Evolutionary conservation across 1,139 yeast species (phyloP).

Genomic region (Saccharomycopsis hybrid): DNA sequence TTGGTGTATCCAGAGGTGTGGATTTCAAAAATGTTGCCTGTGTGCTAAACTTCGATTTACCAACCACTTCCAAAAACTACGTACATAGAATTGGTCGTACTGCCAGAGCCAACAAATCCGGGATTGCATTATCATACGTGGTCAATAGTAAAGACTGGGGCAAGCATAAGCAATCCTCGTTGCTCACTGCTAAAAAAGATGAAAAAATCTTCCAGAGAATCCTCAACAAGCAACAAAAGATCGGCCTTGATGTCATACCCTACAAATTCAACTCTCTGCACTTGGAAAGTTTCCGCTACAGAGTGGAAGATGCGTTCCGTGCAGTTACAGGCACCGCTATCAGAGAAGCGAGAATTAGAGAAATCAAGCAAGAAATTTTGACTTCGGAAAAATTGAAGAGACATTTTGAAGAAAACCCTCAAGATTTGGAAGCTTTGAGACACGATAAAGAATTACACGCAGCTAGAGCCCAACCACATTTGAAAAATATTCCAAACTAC

Average conservation of each 20-base stretch:
- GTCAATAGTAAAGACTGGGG: conserved; percentile 81
- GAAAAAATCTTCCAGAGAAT: conserved; percentile 79
- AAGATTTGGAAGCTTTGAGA: conserved; percentile 79
- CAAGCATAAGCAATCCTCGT: conserved; percentile 75
- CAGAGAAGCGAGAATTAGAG: conserved; percentile 90
- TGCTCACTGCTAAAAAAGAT: conserved; percentile 69
- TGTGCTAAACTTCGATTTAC: conserved; percentile 91
- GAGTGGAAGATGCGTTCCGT: conserved; percentile 96
- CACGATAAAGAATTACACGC: conserved; percentile 90
- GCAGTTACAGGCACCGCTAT: conserved; percentile 87
- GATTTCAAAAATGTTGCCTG: conserved; percentile 96
- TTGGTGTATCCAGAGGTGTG: conserved; percentile 95
- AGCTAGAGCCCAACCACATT: conserved; percentile 72
- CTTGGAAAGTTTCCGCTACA: conserved; percentile 91
- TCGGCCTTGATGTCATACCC: conserved; percentile 71
- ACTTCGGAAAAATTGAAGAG: conserved; percentile 87
- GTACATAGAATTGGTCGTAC: conserved; percentile 96
- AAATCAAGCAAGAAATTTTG: conserved; percentile 79
- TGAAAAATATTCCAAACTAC: conserved; percentile 90
- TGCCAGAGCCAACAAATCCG: conserved; percentile 94
- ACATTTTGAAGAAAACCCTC: conserved; percentile 98
- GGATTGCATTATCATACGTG: conserved; percentile 91
- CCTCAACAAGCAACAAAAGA: conserved; percentile 65
- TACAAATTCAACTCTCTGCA: conserved; percentile 90
- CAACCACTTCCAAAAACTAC: conserved; percentile 83